phyloP scores from a whole-genome alignment of 139 green algal genomes.

The Zygnema cylindricum region DNA sequence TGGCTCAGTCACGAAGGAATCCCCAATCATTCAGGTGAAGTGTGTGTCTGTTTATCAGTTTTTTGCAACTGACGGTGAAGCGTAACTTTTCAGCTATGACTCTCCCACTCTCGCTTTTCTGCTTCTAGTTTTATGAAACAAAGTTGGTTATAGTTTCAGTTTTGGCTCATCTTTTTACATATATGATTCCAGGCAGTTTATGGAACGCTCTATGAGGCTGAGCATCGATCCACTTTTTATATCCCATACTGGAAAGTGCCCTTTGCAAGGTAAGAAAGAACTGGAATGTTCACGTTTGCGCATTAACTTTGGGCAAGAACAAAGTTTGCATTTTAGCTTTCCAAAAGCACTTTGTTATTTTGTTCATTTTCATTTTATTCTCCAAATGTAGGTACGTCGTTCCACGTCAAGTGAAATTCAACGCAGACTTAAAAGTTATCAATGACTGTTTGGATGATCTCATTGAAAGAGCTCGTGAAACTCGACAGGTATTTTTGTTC shows the following conservation, averaged over 20 bases:
- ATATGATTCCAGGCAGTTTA: slow-evolving; percentile 82
- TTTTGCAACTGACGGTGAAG: no score
- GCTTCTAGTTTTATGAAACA: not conserved
- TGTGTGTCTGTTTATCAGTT: not conserved
- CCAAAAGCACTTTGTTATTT: not conserved
- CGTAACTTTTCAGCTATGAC: not conserved
- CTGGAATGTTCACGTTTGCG: not conserved
- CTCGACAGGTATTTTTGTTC: slow-evolving; percentile 28
- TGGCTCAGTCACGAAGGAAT: slow-evolving; percentile 88
- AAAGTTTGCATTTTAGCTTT: not conserved
- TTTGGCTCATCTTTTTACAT: not conserved
- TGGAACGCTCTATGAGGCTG: slow-evolving; percentile 93
- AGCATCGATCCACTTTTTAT: slow-evolving; percentile 98
- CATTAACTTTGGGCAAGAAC: not conserved
- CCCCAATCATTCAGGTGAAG: slow-evolving; percentile 89
- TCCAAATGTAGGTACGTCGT: slow-evolving; percentile 64
- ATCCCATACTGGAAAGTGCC: slow-evolving; percentile 97
- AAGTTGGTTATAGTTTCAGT: slow-evolving; percentile 6
- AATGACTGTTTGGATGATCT: slow-evolving; percentile 86
- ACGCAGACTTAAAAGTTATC: slow-evolving; percentile 82
- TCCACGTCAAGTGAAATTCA: slow-evolving; percentile 81
- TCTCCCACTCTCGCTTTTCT: not conserved
- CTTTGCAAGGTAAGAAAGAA: slow-evolving; percentile 31
- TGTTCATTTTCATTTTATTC: not conserved
- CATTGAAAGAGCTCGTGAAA: slow-evolving; percentile 77